Percentiles rank a stretch among this genome's conserved stretches.
Conservation (phyloP, 2,329 filamentous ascomycete genomes). For the Leptographium wingfieldii region DNA sequence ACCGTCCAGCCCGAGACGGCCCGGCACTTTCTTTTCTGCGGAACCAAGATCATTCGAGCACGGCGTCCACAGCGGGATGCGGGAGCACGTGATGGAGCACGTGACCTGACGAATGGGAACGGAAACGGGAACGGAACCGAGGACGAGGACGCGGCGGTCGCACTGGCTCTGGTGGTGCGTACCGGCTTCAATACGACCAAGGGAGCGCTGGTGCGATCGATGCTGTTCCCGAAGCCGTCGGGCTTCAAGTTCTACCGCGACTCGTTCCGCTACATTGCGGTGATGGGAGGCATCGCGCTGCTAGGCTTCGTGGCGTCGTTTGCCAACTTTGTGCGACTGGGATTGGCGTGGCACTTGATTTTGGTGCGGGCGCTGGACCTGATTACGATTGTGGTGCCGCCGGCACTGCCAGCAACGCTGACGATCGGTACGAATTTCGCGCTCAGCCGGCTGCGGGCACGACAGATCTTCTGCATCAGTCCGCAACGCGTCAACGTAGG, state of each 20-base stretch:
- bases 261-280: conserved; percentile 93
- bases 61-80: conserved; percentile 54
- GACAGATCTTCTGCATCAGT: conserved; percentile 94
- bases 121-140: background rate
- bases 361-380: conserved; percentile 84
- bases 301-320: conserved; percentile 86
- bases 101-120: conserved; percentile 21
- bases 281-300: conserved; percentile 79
- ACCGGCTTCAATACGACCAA: conserved; percentile 98
- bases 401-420: conserved; percentile 83
- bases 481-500: conserved; percentile 94
- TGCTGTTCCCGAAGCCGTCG: conserved; percentile 96
- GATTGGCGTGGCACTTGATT: conserved; percentile 78
- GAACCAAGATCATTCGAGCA: conserved; percentile 89
- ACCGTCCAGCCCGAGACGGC: conserved; percentile 74
- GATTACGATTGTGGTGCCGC: conserved; percentile 95
- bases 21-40: conserved; percentile 83
- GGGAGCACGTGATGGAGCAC: conserved; percentile 24
- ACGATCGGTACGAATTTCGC: conserved; percentile 97
- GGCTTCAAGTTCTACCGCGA: conserved; percentile 98
- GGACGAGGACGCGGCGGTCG: conserved; percentile 70
- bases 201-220: conserved; percentile 85
- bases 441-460: conserved; percentile 68
- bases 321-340: conserved; percentile 80
- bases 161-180: conserved; percentile 79